Conservation (phyloP, 1,139 yeast species). For the Candida buenavistaensis region DNA sequence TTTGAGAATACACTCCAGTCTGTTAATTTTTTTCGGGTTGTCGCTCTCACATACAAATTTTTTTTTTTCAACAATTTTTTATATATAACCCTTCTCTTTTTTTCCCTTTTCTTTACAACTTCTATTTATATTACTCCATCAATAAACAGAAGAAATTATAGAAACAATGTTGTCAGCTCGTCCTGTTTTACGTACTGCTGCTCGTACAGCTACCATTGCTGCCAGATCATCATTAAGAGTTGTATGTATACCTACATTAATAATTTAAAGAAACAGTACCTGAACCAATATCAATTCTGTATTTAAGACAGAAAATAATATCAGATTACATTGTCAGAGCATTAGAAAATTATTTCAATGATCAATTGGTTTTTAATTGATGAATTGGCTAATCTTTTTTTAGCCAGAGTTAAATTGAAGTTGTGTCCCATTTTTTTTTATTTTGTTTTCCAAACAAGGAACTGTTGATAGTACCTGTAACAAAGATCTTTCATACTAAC, state of each 20-base stretch:
- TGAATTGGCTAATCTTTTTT: background rate
- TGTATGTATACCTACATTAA: too few relatives aligned
- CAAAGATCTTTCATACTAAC: constrained; percentile 14
- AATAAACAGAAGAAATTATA: constrained; percentile 9
- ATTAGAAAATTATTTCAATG: too few relatives aligned
- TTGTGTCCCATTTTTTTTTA: too few relatives aligned
- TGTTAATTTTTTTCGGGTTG: constrained; percentile 4
- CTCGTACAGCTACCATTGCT: constrained; percentile 73
- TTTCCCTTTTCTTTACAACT: constrained; percentile 13
- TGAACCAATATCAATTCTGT: too few relatives aligned
- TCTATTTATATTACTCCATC: constrained; percentile 10
- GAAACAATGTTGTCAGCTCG: constrained; percentile 74
- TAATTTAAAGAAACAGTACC: too few relatives aligned
- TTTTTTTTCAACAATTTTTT: constrained; percentile 7
- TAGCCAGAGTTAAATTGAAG: background rate
- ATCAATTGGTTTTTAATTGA: constrained; percentile 1
- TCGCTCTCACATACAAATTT: constrained; percentile 3
- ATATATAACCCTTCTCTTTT: constrained; percentile 12
- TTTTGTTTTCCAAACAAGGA: too few relatives aligned
- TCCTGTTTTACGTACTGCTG: constrained; percentile 80
- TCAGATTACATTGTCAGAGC: too few relatives aligned
- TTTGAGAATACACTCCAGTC: constrained; percentile 7
- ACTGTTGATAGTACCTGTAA: background rate
- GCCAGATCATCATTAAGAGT: constrained; percentile 57
- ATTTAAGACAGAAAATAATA: too few relatives aligned